Evolutionary conservation across 805 yeast genomes (phyloP).

Genomic region (Ogataea naganishii): DNA sequence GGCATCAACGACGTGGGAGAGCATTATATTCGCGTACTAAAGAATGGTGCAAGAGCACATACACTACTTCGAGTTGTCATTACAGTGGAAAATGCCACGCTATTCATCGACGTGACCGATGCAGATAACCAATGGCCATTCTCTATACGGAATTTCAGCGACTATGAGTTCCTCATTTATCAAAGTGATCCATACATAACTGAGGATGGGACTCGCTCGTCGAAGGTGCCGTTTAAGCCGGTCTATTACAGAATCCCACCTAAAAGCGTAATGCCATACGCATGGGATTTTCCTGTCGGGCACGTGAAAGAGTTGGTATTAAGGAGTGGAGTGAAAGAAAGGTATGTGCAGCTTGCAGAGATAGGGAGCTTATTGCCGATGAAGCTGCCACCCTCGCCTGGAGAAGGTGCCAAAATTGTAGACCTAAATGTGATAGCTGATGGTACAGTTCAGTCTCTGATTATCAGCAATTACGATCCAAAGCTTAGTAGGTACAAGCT

Average conservation of each 20-base stretch:
- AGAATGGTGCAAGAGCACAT: conserved; percentile 53
- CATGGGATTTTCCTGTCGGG: conserved; percentile 97
- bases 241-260: conserved; percentile 77
- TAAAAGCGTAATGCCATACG: conserved; percentile 92
- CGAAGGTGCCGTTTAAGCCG: conserved; percentile 60
- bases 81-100: conserved; percentile 69
- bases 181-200: conserved; percentile 71
- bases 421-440: conserved; percentile 93
- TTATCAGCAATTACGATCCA: conserved; percentile 76
- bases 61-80: conserved; percentile 64
- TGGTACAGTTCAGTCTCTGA: conserved; percentile 87
- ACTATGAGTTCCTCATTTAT: conserved; percentile 75
- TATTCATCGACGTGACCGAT: conserved; percentile 66
- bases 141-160: conserved; percentile 84
- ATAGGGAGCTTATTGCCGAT: conserved; percentile 88
- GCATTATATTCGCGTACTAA: conserved; percentile 59
- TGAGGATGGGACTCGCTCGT: conserved; percentile 54
- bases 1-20: conserved; percentile 79
- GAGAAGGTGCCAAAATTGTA: conserved; percentile 40
- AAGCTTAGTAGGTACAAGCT: conserved; percentile 67
- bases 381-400: conserved; percentile 47
- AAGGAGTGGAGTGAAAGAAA: conserved; percentile 61
- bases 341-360: conserved; percentile 81
- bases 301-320: conserved; percentile 70
- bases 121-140: conserved; percentile 87